A percentile compares a stretch with the other conserved stretches of the same genome.
These are phyloP conservation scores for Blechomonas ayalai DNA, from an alignment of 208 protist species.

Conservation along the genomic window DNA sequence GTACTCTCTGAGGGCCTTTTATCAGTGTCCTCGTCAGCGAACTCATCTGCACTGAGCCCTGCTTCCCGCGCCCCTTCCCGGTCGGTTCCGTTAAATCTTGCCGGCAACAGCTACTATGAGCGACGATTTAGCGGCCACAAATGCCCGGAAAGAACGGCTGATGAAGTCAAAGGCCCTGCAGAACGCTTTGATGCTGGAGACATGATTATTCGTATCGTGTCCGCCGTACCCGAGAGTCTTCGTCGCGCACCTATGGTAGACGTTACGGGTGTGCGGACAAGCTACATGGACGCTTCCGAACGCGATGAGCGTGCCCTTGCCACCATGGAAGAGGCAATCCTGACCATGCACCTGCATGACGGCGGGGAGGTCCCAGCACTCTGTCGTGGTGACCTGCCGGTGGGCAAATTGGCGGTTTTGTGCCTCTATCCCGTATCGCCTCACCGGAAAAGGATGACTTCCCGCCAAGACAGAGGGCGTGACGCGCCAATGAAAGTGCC, in stretches of 20 bases:
- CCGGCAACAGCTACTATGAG: slow-evolving; percentile 73
- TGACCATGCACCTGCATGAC: slow-evolving; percentile 80
- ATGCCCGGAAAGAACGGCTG: not conserved
- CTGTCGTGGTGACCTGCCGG: slow-evolving; percentile 40
- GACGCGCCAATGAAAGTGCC: not conserved
- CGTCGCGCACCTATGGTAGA: slow-evolving; percentile 48
- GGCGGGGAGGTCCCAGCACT: slow-evolving; percentile 71
- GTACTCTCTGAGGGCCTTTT: too few species aligned
- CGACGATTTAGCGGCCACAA: slow-evolving; percentile 27
- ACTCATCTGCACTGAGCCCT: too few species aligned
- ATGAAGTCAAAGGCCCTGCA: not conserved
- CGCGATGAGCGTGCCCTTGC: slow-evolving; percentile 14
- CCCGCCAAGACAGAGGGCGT: not conserved
- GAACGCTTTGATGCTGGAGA: slow-evolving; percentile 20
- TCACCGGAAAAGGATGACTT: slow-evolving; percentile 2
- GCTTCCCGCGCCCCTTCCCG: too few species aligned
- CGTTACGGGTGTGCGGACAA: slow-evolving; percentile 63
- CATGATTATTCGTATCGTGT: slow-evolving; percentile 24
- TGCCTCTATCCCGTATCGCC: slow-evolving; percentile 24
- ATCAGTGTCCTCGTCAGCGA: too few species aligned
- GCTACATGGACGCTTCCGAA: slow-evolving; percentile 46
- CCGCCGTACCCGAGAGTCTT: slow-evolving; percentile 26
- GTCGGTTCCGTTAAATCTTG: slow-evolving; percentile 26
- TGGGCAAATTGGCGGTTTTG: slow-evolving; percentile 37
- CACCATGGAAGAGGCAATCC: slow-evolving; percentile 41